phyloP scores from a whole-genome alignment of 495 filamentous ascomycete genomes.

The Penicillium robsamsonii region DNA sequence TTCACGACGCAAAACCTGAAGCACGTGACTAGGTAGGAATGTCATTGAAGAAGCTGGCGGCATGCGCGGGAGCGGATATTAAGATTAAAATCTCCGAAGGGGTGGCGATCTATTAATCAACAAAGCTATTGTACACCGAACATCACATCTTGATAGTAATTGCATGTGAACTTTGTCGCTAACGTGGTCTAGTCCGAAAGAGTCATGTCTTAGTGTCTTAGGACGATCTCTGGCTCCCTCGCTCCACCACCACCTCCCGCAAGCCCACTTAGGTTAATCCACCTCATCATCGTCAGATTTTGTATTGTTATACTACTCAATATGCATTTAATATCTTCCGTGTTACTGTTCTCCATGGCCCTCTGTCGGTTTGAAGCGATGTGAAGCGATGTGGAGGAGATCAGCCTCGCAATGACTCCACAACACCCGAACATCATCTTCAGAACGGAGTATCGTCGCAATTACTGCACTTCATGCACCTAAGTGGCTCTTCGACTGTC shows the following conservation, averaged over 20 bases:
- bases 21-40: not conserved
- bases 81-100: not conserved
- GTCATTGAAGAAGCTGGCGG: not conserved
- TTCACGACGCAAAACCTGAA: not conserved
- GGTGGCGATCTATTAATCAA: not conserved
- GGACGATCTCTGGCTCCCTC: not conserved
- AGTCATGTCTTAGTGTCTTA: not conserved
- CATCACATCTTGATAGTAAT: not conserved
- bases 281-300: not conserved
- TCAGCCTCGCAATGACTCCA: no score
- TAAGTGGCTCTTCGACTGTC: slow-evolving; percentile 1
- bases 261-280: not conserved
- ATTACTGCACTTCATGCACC: not conserved
- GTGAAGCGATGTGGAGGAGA: not conserved
- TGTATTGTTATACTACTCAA: not conserved
- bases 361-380: not conserved
- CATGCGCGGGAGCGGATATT: not conserved
- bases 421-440: not conserved
- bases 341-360: not conserved
- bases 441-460: not conserved
- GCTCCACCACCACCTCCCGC: not conserved
- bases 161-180: not conserved
- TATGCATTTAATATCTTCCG: not conserved
- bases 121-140: not conserved
- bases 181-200: not conserved